phyloP scores from a whole-genome alignment of 2,329 filamentous ascomycete species.

The Diaporthe humulicola region DNA sequence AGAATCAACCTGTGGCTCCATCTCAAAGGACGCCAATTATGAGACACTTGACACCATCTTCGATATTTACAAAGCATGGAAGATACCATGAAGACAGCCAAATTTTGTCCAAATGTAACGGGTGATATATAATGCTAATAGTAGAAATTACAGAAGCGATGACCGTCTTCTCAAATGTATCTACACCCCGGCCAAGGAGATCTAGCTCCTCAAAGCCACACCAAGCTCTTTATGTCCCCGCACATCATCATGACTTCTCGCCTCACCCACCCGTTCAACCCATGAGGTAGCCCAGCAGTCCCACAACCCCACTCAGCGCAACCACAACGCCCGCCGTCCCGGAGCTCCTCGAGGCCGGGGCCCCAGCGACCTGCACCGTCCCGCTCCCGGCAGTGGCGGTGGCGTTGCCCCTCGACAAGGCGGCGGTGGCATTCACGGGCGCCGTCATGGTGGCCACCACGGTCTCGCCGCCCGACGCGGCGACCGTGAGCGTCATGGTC shows the following conservation, averaged over 20 bases:
- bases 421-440: background rate
- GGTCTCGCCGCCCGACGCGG: background rate
- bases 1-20: background rate
- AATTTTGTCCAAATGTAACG: background rate
- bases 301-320: slow-evolving; percentile 12
- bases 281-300: slow-evolving; percentile 23
- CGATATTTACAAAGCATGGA: background rate
- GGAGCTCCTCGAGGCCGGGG: background rate
- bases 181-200: slow-evolving; percentile 15
- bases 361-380: slow-evolving; percentile 22
- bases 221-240: background rate
- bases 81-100: background rate
- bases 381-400: background rate
- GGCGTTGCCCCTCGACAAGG: background rate
- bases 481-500: slow-evolving; percentile 28
- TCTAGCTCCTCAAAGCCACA: slow-evolving; percentile 25
- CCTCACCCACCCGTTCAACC: background rate
- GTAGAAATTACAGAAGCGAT: slow-evolving; percentile 14
- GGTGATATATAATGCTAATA: slow-evolving; percentile 4
- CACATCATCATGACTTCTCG: background rate
- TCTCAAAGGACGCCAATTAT: too few relatives aligned
- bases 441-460: slow-evolving; percentile 33
- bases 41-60: background rate
- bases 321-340: slow-evolving; percentile 14
- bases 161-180: background rate